Conservation (phyloP, 108 stramenopile genomes). For the Nitzschia sp. region DNA sequence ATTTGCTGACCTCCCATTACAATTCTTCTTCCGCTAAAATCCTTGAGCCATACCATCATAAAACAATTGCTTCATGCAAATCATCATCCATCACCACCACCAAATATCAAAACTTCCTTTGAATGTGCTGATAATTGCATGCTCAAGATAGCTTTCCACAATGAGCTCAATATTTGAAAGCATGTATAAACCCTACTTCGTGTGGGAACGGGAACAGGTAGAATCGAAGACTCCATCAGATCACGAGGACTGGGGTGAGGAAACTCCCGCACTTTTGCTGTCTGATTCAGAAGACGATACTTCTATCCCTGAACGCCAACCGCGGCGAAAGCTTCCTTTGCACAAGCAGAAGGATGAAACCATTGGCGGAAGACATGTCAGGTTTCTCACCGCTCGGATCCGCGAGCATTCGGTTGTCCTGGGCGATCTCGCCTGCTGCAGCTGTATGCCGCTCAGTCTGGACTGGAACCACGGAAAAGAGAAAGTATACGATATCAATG, state of each 20-base stretch:
- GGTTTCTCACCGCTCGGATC: slow-evolving; percentile 9
- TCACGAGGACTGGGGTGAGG: neutral
- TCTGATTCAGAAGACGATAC: slow-evolving; percentile 14
- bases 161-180: neutral
- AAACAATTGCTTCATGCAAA: too few species aligned
- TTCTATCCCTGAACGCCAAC: neutral
- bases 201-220: neutral
- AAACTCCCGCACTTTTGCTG: neutral
- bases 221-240: neutral
- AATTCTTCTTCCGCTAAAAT: too few species aligned
- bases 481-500: slow-evolving; percentile 28
- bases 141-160: too few species aligned
- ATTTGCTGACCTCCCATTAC: too few species aligned
- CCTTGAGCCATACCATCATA: too few species aligned
- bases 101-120: too few species aligned
- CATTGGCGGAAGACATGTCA: slow-evolving; percentile 11
- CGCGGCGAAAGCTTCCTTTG: neutral
- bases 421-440: slow-evolving; percentile 49
- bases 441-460: slow-evolving; percentile 47
- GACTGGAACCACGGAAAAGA: slow-evolving; percentile 48
- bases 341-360: neutral
- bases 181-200: slow-evolving; percentile 3
- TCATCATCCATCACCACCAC: too few species aligned
- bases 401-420: slow-evolving; percentile 42
- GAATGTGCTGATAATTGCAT: too few species aligned